Percentiles rank a stretch among this genome's conserved stretches.
Evolutionary conservation across 495 filamentous ascomycete species (phyloP).

Genomic region (Pyrenula massariospora): DNA sequence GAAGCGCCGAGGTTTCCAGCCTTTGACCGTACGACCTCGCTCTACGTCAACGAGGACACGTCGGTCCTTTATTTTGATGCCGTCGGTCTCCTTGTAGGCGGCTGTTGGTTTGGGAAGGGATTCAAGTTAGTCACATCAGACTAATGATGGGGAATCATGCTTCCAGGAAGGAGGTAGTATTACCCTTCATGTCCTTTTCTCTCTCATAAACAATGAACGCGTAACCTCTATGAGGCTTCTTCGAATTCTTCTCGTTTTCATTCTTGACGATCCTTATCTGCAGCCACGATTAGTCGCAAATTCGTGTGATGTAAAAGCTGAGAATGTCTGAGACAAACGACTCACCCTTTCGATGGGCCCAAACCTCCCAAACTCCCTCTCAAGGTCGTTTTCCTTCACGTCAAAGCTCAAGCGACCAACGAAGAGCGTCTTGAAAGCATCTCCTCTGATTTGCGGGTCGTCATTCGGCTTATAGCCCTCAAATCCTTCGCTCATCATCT

Average conservation of each 20-base stretch:
- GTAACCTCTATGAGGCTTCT: constrained; percentile 82
- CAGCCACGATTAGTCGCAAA: constrained; percentile 5
- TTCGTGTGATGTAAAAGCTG: not conserved
- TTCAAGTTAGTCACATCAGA: constrained; percentile 21
- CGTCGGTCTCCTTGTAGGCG: constrained; percentile 80
- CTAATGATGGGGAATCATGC: not conserved
- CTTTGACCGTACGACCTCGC: constrained; percentile 85
- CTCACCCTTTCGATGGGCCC: constrained; percentile 87
- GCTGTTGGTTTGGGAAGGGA: constrained; percentile 29
- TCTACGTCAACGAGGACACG: constrained; percentile 92
- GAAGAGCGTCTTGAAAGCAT: constrained; percentile 91
- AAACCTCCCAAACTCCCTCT: constrained; percentile 88
- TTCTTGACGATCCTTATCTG: constrained; percentile 78
- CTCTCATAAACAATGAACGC: constrained; percentile 95
- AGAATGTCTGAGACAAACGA: constrained; percentile 1
- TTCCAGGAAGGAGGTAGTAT: constrained; percentile 18
- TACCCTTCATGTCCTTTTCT: constrained; percentile 99
- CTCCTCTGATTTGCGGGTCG: constrained; percentile 76
- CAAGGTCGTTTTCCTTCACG: constrained; percentile 76
- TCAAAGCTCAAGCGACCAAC: constrained; percentile 84
- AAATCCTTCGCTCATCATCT: constrained; percentile 53
- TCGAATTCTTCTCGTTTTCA: constrained; percentile 59
- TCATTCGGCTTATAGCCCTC: constrained; percentile 58
- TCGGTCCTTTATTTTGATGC: constrained; percentile 83
- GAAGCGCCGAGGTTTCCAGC: constrained; percentile 85